Percentiles rank a stretch among this genome's conserved stretches.
These are phyloP conservation scores for Saccharomyces uvarum DNA, from an alignment of 1,139 yeast genomes.

Conservation along the genomic window DNA sequence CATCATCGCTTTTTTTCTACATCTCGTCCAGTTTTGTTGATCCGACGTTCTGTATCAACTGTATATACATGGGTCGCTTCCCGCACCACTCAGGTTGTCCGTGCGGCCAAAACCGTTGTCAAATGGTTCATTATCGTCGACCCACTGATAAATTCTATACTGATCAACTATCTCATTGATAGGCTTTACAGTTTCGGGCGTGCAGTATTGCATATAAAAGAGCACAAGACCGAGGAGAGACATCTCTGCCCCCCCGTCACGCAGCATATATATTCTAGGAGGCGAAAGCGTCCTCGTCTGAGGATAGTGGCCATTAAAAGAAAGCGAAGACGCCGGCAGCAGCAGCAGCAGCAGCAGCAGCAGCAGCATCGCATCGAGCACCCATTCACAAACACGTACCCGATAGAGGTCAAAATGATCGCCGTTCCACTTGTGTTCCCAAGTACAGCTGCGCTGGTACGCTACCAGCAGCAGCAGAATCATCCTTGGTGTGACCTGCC, in stretches of 20 bases:
- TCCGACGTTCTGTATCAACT: neutral
- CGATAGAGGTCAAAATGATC: neutral
- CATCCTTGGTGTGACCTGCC: neutral
- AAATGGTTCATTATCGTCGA: neutral
- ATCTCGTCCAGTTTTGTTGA: neutral
- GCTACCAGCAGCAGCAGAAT: neutral
- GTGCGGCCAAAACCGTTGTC: neutral
- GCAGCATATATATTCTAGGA: neutral
- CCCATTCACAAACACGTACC: neutral
- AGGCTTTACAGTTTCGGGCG: neutral
- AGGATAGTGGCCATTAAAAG: neutral
- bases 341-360: neutral
- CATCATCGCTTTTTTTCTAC: neutral
- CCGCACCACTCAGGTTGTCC: neutral
- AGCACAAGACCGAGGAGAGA: neutral
- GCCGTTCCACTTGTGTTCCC: neutral
- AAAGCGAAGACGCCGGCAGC: neutral
- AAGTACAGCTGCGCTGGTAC: neutral
- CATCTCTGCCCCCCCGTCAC: neutral
- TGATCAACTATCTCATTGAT: neutral
- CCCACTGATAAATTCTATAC: neutral
- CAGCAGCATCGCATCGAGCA: neutral
- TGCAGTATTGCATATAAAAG: neutral
- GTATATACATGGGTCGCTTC: neutral
- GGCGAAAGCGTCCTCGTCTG: neutral